phyloP scores from a whole-genome alignment of 2,329 filamentous ascomycete genomes.

The Ramularia collo-cygni region DNA sequence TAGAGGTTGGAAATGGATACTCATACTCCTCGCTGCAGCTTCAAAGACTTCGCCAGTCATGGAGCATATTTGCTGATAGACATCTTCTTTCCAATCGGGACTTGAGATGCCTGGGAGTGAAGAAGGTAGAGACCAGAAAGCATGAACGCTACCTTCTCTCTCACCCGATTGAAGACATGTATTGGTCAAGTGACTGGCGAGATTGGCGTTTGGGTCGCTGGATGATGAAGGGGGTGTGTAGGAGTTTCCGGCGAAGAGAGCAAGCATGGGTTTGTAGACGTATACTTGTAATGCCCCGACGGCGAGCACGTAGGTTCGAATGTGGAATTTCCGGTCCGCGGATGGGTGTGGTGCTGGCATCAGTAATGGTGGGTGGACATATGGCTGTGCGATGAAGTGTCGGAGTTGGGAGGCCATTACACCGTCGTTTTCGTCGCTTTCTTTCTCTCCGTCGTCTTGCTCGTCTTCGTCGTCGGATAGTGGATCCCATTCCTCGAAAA shows the following conservation, averaged over 20 bases:
- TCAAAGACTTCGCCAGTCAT: conserved; percentile 76
- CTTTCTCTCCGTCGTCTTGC: conserved; percentile 25
- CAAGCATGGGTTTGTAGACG: conserved; percentile 86
- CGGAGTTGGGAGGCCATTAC: conserved; percentile 86
- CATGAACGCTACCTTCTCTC: conserved; percentile 59
- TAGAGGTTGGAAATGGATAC: conserved; percentile 84
- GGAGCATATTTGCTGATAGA: conserved; percentile 67
- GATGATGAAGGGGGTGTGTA: conserved; percentile 59
- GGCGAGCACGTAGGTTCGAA: conserved; percentile 83
- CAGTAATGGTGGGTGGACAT: conserved; percentile 82
- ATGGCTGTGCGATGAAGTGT: conserved; percentile 93
- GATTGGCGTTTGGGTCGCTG: conserved; percentile 40
- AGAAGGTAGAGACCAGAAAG: conserved; percentile 64
- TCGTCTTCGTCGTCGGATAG: conserved; percentile 61
- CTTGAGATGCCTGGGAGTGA: conserved; percentile 22
- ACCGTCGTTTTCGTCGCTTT: conserved; percentile 36
- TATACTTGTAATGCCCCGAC: conserved; percentile 71
- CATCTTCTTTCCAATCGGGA: conserved; percentile 46
- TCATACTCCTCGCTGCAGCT: conserved; percentile 75
- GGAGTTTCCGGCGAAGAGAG: conserved; percentile 72
- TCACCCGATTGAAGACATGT: conserved; percentile 71
- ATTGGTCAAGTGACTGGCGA: conserved; percentile 82
- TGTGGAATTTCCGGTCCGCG: conserved; percentile 79
- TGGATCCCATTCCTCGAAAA: conserved; percentile 89
- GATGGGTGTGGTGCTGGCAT: conserved; percentile 42